Evolutionary conservation across 306 rosid genomes (phyloP), one percentile per base, ranked within the genome.

Genomic region (Citrullus mucosospermus): DNA sequence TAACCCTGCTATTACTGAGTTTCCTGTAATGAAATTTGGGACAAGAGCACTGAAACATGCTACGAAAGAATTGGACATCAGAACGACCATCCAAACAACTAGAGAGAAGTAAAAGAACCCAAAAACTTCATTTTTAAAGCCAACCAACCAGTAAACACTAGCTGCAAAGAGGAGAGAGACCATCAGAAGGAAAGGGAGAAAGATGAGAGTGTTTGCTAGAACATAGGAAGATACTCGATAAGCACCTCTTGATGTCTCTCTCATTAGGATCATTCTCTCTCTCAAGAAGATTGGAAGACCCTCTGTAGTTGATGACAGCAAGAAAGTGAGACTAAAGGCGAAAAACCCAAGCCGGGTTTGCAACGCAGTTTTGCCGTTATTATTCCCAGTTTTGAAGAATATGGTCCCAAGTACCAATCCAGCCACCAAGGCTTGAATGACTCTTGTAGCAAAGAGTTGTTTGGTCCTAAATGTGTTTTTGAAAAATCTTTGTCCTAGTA

Each of bases 1-100:
- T 78, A 95, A 78, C 65, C 99, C 99, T 20, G 99, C 78, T 73
- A 95, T 91, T 76, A 92, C 84, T 4, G 99, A 92, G 67, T 85
- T 87, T 34, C 99, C 99, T 74, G 93, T 86, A 85, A 95, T 92
- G 91, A 94, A 95, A 84, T 92, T 88, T 20, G 99, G 99, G 71
- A 95, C 97, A 0, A 95, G 89, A 81, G 96, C 96, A 72, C 97
- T 92, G 87, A 92, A 95, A 87, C 97, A 92, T 6, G 99, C 95
- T 46, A 92, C 97, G 4, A 92, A 89, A 62, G 98, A 92, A 78
- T 91, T 92, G 0, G 98, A 94, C 88, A 93, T 80, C 65, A 88
- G 81, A 25, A 88, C 87, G 18, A 85, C 89, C 86, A 85, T 82
- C 87, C 91, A 88, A 58, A 88, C 85, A 22, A 88, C 86, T 32